Evolutionary conservation across 2,329 filamentous ascomycete genomes (phyloP).

Genomic region (Fusarium haematococcum): DNA sequence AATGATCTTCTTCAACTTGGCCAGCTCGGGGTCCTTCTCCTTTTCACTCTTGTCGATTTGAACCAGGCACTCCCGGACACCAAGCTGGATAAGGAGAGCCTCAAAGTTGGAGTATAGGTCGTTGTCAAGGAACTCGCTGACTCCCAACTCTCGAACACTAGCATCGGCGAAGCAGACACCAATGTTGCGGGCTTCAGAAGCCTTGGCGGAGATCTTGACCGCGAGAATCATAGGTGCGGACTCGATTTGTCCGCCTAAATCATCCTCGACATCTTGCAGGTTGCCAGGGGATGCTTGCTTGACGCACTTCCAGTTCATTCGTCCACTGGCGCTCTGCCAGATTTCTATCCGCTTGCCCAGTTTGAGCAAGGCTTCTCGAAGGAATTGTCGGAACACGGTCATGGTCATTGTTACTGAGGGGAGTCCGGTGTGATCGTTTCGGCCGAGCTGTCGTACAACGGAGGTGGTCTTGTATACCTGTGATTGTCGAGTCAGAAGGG

Average conservation of each 20-base stretch:
- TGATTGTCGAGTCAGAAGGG: conserved; percentile 11
- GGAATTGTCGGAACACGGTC: conserved; percentile 95
- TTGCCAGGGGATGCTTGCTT: conserved; percentile 97
- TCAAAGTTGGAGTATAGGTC: conserved; percentile 99
- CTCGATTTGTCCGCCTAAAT: conserved; percentile 87
- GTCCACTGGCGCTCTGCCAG: conserved; percentile 79
- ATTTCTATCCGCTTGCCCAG: conserved; percentile 93
- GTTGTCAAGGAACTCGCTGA: conserved; percentile 99
- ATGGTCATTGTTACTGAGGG: conserved; percentile 95
- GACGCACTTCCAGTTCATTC: conserved; percentile 90
- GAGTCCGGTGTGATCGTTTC: conserved; percentile 84
- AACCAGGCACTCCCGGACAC: conserved; percentile 93
- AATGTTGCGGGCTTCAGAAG: conserved; percentile 84
- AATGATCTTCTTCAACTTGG: conserved; percentile 88
- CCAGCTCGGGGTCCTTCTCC: conserved; percentile 87
- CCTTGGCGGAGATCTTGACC: conserved; percentile 92
- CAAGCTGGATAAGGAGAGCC: conserved; percentile 93
- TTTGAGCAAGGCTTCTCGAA: conserved; percentile 92
- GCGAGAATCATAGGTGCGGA: conserved; percentile 94
- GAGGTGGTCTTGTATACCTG: conserved; percentile 98
- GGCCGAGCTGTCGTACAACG: conserved; percentile 89
- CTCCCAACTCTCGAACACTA: conserved; percentile 92
- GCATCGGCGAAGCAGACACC: conserved; percentile 99
- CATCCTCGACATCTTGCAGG: conserved; percentile 95
- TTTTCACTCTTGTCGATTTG: conserved; percentile 83